These are phyloP conservation scores for Tricholoma sp. DNA, from an alignment of 768 basidiomycete species.

Conservation along the genomic window DNA sequence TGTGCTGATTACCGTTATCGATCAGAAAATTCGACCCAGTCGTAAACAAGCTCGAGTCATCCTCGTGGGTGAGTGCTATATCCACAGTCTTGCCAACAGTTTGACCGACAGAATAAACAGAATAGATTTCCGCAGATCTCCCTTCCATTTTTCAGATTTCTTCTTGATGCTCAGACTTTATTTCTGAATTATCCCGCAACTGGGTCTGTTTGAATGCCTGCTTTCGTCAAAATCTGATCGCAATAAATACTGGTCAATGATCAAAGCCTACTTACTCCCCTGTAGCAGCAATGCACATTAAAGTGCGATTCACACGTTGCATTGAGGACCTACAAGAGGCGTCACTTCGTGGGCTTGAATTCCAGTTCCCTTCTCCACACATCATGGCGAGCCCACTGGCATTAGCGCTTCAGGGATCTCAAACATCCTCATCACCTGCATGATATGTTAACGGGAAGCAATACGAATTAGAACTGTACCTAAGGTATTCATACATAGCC, in stretches of 20 bases:
- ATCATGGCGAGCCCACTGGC: background rate
- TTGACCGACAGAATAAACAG: background rate
- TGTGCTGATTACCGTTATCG: background rate
- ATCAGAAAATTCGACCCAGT: background rate
- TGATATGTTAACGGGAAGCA: background rate
- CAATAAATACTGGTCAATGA: background rate
- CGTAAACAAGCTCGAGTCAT: background rate
- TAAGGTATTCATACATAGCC: constrained; percentile 1
- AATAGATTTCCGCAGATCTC: background rate
- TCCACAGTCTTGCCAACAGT: background rate
- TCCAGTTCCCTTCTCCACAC: background rate
- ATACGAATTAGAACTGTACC: background rate
- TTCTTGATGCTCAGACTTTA: background rate
- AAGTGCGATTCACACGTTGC: constrained; percentile 1
- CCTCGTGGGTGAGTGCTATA: background rate
- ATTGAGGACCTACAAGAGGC: background rate
- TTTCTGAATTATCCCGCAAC: background rate
- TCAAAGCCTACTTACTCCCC: constrained; percentile 1
- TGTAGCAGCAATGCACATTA: background rate
- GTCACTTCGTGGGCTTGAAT: background rate
- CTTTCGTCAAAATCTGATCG: constrained; percentile 1
- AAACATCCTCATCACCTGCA: background rate
- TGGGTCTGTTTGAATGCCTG: background rate
- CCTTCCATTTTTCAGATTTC: background rate
- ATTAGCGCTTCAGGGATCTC: background rate